Evolutionary conservation across 352 stramenopile species (phyloP), one percentile per base, ranked within the genome.

Genomic region (Phytophthora pseudosyringae): DNA sequence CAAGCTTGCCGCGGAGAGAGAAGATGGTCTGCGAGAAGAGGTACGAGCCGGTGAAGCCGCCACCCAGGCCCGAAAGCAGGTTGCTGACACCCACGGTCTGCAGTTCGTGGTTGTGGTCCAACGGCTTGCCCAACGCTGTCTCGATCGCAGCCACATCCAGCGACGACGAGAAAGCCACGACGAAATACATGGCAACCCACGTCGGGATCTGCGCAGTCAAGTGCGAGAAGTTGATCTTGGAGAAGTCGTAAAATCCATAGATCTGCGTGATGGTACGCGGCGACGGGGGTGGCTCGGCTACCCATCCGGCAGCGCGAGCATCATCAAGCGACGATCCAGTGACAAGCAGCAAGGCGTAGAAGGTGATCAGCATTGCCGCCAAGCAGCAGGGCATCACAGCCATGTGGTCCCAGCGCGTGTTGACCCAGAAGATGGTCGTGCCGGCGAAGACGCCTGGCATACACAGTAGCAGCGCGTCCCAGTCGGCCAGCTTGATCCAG

Each of bases 21-120:
- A 96, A 95, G 53, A 96, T 95, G 36, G 96, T 99, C 82, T 99
- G 97, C 25, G 89, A 98, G 74, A 99, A 99, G 67, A 99, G 99
- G 76, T 99, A 99, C 25, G 87, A 98, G 5, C 98, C 98, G 5
- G 97, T 99, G 71, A 99, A 99, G 38, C 98, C 98, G 16, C 98
- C 97, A 0, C 89, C 91, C 35, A 99, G 48, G 5, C 98, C 98
- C 26, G 91, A 98, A 12, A 99, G 67, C 15, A 99, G 76, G 78
- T 99, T 99, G 43, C 90, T 98, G 25, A 98, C 79, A 1, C 98
- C 98, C 6, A 99, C 97, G 28, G 93, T 98, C 55, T 95, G 86
- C 13, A 98, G 75, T 49, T 99, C 97, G 64, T 96, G 78, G 76
- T 99, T 98, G 82, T 99, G 98, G 69, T 99, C 84, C 15, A 99